These are phyloP conservation scores for Phanerochaete carnosa DNA, from an alignment of 768 basidiomycete genomes.

Conservation along the genomic window DNA sequence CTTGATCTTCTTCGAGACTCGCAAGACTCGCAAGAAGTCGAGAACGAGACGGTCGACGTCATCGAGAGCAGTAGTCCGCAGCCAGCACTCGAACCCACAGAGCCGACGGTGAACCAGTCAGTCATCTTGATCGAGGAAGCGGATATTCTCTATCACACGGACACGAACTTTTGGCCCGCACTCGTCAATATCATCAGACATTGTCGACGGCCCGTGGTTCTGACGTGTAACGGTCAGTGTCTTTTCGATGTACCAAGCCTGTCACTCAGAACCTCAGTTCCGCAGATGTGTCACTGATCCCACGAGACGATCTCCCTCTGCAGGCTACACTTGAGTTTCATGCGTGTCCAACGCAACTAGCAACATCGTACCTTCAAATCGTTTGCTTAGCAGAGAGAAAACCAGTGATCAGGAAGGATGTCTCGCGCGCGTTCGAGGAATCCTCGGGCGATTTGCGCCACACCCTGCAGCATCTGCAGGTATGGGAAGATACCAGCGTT, in stretches of 20 bases:
- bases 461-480: constrained; percentile 61
- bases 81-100: not conserved
- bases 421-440: constrained; percentile 35
- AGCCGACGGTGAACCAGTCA: constrained; percentile 62
- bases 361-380: constrained; percentile 64
- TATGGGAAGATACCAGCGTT: constrained; percentile 26
- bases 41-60: not conserved
- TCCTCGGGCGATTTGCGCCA: constrained; percentile 57
- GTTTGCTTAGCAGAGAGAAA: constrained; percentile 58
- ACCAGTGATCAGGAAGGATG: constrained; percentile 42
- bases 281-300: constrained; percentile 71
- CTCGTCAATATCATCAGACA: constrained; percentile 78
- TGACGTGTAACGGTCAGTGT: constrained; percentile 91
- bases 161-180: constrained; percentile 81
- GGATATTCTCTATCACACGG: constrained; percentile 88
- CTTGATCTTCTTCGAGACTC: not conserved
- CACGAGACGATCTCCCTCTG: constrained; percentile 68
- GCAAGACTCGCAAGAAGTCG: not conserved
- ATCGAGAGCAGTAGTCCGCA: not conserved
- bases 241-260: constrained; percentile 5
- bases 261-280: constrained; percentile 7
- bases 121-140: constrained; percentile 93
- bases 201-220: constrained; percentile 83
- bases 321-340: constrained; percentile 69
- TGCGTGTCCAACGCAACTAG: constrained; percentile 23